Conservation (phyloP, 768 basidiomycete genomes). For the Hydnomerulius pinastri region DNA sequence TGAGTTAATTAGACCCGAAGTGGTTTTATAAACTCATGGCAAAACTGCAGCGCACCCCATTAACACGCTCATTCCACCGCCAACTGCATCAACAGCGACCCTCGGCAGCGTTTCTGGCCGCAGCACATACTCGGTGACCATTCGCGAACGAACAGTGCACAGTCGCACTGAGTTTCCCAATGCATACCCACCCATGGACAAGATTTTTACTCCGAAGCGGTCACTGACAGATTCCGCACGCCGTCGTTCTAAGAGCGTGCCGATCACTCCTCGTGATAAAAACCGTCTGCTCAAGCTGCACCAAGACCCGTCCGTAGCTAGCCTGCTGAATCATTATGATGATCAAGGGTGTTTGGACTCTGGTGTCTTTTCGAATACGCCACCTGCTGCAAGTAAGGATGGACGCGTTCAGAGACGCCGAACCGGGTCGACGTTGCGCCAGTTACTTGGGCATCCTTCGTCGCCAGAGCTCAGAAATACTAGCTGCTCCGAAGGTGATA, state of each 20-base stretch:
- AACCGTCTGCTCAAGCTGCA: constrained; percentile 61
- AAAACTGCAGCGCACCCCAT: constrained; percentile 62
- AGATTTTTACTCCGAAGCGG: constrained; percentile 24
- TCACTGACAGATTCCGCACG: constrained; percentile 30
- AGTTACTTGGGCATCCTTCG: constrained; percentile 62
- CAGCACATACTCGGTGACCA: constrained; percentile 73
- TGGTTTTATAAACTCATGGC: constrained; percentile 1
- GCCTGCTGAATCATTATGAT: constrained; percentile 72
- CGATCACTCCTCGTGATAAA: constrained; percentile 45
- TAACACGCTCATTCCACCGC: constrained; percentile 52
- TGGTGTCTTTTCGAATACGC: constrained; percentile 65
- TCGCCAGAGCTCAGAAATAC: constrained; percentile 30
- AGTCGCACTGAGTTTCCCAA: constrained; percentile 67
- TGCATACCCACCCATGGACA: constrained; percentile 49
- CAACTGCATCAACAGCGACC: constrained; percentile 53
- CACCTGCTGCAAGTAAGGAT: constrained; percentile 34
- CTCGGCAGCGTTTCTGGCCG: constrained; percentile 53
- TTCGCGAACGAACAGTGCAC: constrained; percentile 62
- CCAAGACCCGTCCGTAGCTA: constrained; percentile 78
- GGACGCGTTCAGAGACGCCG: constrained; percentile 58
- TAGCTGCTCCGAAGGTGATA: constrained; percentile 69
- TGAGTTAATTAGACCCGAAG: constrained; percentile 50
- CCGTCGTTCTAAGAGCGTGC: constrained; percentile 35
- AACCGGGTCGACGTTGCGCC: constrained; percentile 72
- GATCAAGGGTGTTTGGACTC: constrained; percentile 65